These are phyloP conservation scores for Ogataea kodamae DNA, from an alignment of 805 yeast genomes.

Conservation along the genomic window DNA sequence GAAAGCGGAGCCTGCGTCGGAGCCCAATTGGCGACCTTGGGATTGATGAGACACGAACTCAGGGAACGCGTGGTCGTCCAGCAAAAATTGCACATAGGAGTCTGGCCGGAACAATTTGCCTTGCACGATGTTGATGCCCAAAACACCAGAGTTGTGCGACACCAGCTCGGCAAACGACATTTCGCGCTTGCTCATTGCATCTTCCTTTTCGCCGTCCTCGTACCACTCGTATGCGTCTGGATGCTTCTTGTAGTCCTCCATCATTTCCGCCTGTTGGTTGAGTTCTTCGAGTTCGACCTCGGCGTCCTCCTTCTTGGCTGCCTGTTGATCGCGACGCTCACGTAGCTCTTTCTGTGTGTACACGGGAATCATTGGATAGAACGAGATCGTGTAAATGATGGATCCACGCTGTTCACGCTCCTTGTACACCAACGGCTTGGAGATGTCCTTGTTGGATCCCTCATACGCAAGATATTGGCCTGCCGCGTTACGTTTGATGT, in stretches of 20 bases:
- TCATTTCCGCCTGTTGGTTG: conserved; percentile 46
- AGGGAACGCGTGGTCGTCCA: conserved; percentile 65
- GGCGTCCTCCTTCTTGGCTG: conserved; percentile 36
- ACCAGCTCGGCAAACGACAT: conserved; percentile 51
- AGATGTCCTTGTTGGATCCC: conserved; percentile 44
- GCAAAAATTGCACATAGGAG: conserved; percentile 51
- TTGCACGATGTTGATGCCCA: conserved; percentile 49
- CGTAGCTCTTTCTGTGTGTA: conserved; percentile 54
- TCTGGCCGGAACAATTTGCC: conserved; percentile 51
- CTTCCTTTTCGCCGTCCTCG: conserved; percentile 35
- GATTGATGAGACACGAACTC: conserved; percentile 50
- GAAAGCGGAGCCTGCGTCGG: conserved; percentile 56
- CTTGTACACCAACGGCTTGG: conserved; percentile 30
- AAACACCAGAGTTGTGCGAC: conserved; percentile 57
- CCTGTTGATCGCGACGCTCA: conserved; percentile 43
- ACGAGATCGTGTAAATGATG: conserved; percentile 48
- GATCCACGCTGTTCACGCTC: conserved; percentile 49
- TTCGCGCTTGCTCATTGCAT: conserved; percentile 39
- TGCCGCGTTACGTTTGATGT: conserved; percentile 44
- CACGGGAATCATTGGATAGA: conserved; percentile 63
- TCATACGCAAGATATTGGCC: conserved; percentile 49
- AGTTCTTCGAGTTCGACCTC: conserved; percentile 38
- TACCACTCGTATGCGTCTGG: conserved; percentile 69
- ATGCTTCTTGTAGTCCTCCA: conserved; percentile 48
- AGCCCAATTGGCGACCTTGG: conserved; percentile 40